Conservation (phyloP, 352 stramenopile genomes). For the Phytophthora fragariaefolia region DNA sequence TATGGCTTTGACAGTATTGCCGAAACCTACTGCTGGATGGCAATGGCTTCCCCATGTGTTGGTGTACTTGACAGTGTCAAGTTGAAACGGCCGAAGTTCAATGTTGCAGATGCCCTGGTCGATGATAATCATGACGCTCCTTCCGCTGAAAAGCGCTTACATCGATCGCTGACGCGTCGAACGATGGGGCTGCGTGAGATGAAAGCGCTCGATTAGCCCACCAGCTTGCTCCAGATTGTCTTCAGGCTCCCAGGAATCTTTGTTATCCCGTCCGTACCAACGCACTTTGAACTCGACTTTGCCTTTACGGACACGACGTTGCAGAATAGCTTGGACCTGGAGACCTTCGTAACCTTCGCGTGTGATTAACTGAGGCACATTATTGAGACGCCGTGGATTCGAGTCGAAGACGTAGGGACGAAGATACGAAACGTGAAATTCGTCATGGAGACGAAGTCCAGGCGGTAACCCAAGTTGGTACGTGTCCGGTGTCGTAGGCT, state of each 20-base stretch:
- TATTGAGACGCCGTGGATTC: constrained; percentile 10
- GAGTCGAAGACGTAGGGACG: constrained; percentile 13
- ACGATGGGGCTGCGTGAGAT: neutral
- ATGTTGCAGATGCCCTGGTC: neutral
- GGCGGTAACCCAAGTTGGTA: constrained; percentile 3
- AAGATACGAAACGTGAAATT: constrained; percentile 5
- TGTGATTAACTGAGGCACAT: neutral
- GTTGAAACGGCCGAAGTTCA: too few relatives aligned
- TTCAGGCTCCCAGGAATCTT: neutral
- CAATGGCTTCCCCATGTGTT: too few relatives aligned
- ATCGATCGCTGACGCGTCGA: neutral
- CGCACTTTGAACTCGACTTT: neutral
- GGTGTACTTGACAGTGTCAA: too few relatives aligned
- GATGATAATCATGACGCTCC: neutral
- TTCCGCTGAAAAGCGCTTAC: neutral
- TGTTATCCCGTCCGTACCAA: neutral
- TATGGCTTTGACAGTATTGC: neutral
- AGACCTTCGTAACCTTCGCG: neutral
- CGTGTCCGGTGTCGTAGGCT: constrained; percentile 1
- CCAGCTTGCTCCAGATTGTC: neutral
- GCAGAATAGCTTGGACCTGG: neutral
- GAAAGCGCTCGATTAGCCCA: neutral
- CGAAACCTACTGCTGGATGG: neutral
- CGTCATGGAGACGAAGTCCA: neutral
- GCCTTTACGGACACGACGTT: neutral